Evolutionary conservation across 2,329 filamentous ascomycete genomes (phyloP), one percentile per base, ranked within the genome.

Genomic region (Trichoderma sp.): DNA sequence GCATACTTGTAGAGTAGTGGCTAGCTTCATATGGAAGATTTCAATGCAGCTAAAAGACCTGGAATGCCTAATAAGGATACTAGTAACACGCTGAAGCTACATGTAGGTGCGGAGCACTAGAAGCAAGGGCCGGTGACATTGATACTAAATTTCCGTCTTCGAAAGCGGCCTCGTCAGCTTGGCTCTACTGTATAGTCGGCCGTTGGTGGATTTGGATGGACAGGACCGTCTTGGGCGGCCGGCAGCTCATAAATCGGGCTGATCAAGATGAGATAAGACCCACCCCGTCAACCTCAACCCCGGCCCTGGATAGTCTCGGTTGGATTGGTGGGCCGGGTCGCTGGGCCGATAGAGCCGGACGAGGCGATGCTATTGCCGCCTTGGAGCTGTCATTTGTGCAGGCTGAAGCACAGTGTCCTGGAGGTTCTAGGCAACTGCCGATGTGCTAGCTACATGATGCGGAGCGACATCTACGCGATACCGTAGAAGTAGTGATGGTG

Each of bases 231-330:
- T 24, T 21, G n/a, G 19, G 40, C 8, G 40, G n/a, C 24, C 29
- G n/a, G 29, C 55, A 57, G 55, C 29, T 11, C 31, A 21, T 49
- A 49, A 49, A 31, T 31, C 55, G 57, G 57, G 37, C 40, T 43
- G 40, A 61, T 61, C 59, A 61, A 37, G 57, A 60, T 60, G 24
- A 55, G 47, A 49, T 49, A 40, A 24, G 57, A 40, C 57, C 57
- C 57, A 60, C 57, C 5, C 40, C 21, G 59, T 61, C 47, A 49
- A 49, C 47, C 37, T 49, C n/a, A 24, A 49, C 21, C 47, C 57
- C 35, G 24, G 56, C 35, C 56, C 56, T 59, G 24, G 35, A 6
- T 19, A n/a, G 19, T 43, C 19, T 43, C n/a, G 2, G 7, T 43
- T 3, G 19, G 40, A 8, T 19, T 19, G 6, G 40, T 43, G 7